Base-by-base conservation (phyloP, 139 green algal genomes). In the Coelastrella sp. region DNA sequence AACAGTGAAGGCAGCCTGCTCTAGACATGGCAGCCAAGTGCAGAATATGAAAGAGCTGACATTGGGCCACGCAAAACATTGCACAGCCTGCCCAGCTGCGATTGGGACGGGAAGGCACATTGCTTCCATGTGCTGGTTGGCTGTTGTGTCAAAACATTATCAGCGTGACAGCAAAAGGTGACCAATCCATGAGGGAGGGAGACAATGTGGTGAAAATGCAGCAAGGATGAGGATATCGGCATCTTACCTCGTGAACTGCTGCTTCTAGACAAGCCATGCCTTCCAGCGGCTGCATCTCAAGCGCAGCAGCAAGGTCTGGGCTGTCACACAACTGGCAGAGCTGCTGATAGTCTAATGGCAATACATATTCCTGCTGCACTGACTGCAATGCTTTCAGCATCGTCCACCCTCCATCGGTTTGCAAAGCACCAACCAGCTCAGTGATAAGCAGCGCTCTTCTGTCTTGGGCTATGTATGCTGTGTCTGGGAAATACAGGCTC, bases 271-370 rank as follows among this genome's bases (percentile, higher is more conserved):
- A 98, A 5, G 73, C 74, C 19, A 97, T 78, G 6, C 82, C 95
- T 78, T 96, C 95, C 9, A 88, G 58, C 6, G 95, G 95, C 58
- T 95, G 91, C 25, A 92, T 68, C 10, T 94, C 83, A 61, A 97
- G 60, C 1, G 95, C 96, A 0, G 91, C 91, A 0, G 61, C 82
- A n/a, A 97, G 85, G 78, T 97, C 93, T 6, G 65, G 49, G 57
- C 89, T 91, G 12, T 87, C 75, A 8, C 57, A 90, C 6, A 58
- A 15, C 59, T 74, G 24, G 6, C 75, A 59, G 35, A 97, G 89
- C 60, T 82, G 58, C 15, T 79, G 56, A 49, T 89, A 95, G 75
- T 95, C 90, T 8, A 96, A 20, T 5, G 78, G 22, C 12, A 95
- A 19, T 0, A 89, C 27, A 22, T 92, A 91, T 56, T 90, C 72